These are phyloP conservation scores for Rhizophlyctis rosea DNA, from an alignment of 192 early-diverging fungal genomes.

Conservation along the genomic window DNA sequence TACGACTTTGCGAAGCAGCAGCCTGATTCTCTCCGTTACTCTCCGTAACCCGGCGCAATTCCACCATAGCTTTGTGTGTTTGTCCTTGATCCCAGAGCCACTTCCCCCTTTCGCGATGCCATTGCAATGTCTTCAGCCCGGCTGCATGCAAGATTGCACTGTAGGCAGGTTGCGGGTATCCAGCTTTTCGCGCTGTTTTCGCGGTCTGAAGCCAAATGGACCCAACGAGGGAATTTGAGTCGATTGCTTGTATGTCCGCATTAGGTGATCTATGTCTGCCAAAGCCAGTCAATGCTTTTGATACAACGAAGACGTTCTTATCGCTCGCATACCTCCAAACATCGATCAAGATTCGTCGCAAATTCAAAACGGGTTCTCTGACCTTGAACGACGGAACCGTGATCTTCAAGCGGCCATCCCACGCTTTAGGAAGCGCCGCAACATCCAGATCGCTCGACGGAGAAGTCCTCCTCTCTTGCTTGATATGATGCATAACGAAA, in stretches of 20 bases:
- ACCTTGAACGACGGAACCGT: conserved; percentile 53
- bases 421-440: conserved; percentile 27
- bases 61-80: conserved; percentile 51
- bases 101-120: conserved; percentile 58
- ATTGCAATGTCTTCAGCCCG: conserved; percentile 32
- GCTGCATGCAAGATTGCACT: conserved; percentile 56
- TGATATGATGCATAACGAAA: conserved; percentile 12
- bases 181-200: conserved; percentile 51
- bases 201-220: conserved; percentile 67
- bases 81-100: conserved; percentile 51
- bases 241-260: neutral
- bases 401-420: conserved; percentile 47
- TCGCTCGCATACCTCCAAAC: conserved; percentile 24
- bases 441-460: conserved; percentile 4
- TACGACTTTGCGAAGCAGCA: neutral
- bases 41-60: conserved; percentile 35
- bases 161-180: conserved; percentile 55
- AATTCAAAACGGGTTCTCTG: conserved; percentile 58
- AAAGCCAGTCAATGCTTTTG: too few relatives aligned
- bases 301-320: too few relatives aligned
- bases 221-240: conserved; percentile 46
- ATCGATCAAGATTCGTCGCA: conserved; percentile 51
- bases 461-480: neutral
- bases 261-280: neutral
- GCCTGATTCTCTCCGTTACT: neutral